A percentile compares a stretch with the other conserved stretches of the same genome.
phyloP scores from a whole-genome alignment of 495 filamentous ascomycete species.

The Aspergillus haitiensis region DNA sequence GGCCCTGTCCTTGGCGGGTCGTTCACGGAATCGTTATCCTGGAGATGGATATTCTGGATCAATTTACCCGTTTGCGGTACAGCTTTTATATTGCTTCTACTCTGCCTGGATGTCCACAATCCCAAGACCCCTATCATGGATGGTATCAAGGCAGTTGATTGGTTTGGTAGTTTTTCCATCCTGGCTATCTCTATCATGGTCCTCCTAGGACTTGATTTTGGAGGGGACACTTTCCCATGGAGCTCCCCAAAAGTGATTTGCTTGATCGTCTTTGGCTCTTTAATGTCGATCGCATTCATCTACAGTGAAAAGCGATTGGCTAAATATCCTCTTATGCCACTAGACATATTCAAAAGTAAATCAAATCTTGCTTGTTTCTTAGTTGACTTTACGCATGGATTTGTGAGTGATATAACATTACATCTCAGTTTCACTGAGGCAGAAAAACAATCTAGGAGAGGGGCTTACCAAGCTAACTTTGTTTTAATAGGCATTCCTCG shows the following conservation, averaged over 20 bases:
- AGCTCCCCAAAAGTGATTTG: slow-evolving; percentile 71
- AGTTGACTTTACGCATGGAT: slow-evolving; percentile 54
- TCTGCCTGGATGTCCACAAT: slow-evolving; percentile 62
- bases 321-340: slow-evolving; percentile 73
- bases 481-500: slow-evolving; percentile 45
- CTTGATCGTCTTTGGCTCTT: slow-evolving; percentile 69
- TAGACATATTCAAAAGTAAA: slow-evolving; percentile 59
- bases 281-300: slow-evolving; percentile 63
- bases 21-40: slow-evolving; percentile 61
- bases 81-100: slow-evolving; percentile 56
- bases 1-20: slow-evolving; percentile 71
- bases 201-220: slow-evolving; percentile 73
- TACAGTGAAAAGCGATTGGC: slow-evolving; percentile 70
- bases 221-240: slow-evolving; percentile 74
- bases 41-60: slow-evolving; percentile 74
- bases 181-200: slow-evolving; percentile 74
- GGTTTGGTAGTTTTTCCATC: slow-evolving; percentile 68
- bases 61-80: slow-evolving; percentile 63
- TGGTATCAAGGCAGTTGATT: slow-evolving; percentile 76
- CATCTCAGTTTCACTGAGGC: not conserved
- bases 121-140: slow-evolving; percentile 55
- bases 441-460: not conserved
- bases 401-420: slow-evolving; percentile 38
- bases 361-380: slow-evolving; percentile 60
- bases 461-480: not conserved